Conservation (phyloP, 495 filamentous ascomycete species). For the Penicillium silybi region DNA sequence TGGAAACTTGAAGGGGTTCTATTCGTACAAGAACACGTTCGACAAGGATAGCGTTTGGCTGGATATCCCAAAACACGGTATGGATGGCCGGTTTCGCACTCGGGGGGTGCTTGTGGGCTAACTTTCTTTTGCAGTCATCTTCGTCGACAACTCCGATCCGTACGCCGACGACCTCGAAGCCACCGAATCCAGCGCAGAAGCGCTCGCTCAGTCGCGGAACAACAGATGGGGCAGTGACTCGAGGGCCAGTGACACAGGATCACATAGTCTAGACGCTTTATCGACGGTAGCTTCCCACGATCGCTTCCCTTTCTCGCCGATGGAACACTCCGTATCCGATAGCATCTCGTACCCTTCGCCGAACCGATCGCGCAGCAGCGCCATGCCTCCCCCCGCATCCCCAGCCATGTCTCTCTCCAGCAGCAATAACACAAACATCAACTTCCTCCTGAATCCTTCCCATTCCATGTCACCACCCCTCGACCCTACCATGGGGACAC, state of each 20-base stretch:
- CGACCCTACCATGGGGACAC: constrained; percentile 39
- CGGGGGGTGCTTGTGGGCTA: not conserved
- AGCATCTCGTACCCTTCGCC: constrained; percentile 34
- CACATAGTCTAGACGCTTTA: constrained; percentile 53
- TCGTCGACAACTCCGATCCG: constrained; percentile 60
- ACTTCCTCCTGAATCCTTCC: constrained; percentile 57
- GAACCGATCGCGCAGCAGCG: constrained; percentile 23
- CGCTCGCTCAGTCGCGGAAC: constrained; percentile 29
- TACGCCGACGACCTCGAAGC: constrained; percentile 52
- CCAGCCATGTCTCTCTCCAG: constrained; percentile 37
- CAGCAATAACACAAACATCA: constrained; percentile 44
- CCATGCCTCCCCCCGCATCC: constrained; percentile 35
- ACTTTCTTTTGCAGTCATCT: constrained; percentile 49
- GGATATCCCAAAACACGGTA: constrained; percentile 57
- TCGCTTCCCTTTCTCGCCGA: constrained; percentile 36
- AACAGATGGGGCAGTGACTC: constrained; percentile 27
- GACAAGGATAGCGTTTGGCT: constrained; percentile 59
- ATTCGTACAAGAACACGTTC: constrained; percentile 67
- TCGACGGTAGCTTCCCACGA: constrained; percentile 53
- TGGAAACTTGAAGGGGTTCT: constrained; percentile 57
- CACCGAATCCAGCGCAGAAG: constrained; percentile 30
- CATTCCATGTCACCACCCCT: constrained; percentile 45
- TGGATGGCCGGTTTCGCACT: not conserved
- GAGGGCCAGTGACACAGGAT: constrained; percentile 36
- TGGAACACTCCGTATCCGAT: constrained; percentile 32